Base-by-base conservation (phyloP, 495 filamentous ascomycete genomes). In the Jackrogersella multiformis region DNA sequence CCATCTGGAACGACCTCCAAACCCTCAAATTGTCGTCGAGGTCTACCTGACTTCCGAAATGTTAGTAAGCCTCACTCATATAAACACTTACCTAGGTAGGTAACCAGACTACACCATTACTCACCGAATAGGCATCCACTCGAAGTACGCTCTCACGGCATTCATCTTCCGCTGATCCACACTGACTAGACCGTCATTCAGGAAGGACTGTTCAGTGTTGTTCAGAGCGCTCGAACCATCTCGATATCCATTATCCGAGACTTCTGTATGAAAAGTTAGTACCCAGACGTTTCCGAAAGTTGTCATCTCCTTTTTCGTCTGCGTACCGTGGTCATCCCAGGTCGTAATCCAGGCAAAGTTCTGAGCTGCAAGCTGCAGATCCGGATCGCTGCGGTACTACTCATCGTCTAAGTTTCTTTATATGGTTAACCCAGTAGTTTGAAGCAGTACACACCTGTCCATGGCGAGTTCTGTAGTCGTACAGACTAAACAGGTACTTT, bases 1-100 rank as follows among this genome's bases (percentile, higher is more conserved):
- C 89, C 66, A 91, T 82, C 46, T 84, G 78, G 76, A 91, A 90
- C 36, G 72, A 76, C 15, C 89, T 82, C 89, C 88, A 91, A 71
- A 91, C 85, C 39, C 88, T 85, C 18, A 90, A 77, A 60, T 86
- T 87, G 74, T 90, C 88, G 70, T 90, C 88, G 81, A 90, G 87
- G 36, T 89, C 86, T 28, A 88, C 82, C 72, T 87, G 87, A 20
- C 73, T 75, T 56, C 32, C 1, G 18, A 26, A 28, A 5, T 21
- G 9, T 71, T 51, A 68, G 55, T 26, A 38, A 20, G 24, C 35
- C 32, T 28, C 4, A 12, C 26, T 36, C 10, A 42, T 16, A 10
- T 12, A n/a, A n/a, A n/a, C n/a, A n/a, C n/a, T n/a, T n/a, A n/a
- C n/a, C n/a, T n/a, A n/a, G n/a, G n/a, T n/a, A n/a, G n/a, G n/a